Base-by-base conservation (phyloP, 495 filamentous ascomycete genomes). In the Penicillium bovifimosum region DNA sequence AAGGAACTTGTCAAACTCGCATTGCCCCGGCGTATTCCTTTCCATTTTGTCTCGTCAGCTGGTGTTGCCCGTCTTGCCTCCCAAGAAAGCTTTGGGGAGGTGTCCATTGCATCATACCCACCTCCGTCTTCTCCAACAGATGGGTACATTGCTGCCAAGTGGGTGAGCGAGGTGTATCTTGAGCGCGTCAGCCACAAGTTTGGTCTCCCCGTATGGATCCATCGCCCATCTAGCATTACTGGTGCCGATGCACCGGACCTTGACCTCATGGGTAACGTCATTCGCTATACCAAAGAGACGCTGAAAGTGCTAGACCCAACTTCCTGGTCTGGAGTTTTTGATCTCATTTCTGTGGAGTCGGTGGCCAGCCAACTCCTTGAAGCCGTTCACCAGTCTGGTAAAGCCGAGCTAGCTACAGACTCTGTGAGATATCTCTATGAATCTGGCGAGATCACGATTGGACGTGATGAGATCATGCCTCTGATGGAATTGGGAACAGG, bases 91-190 rank as follows among this genome's bases (percentile, higher is more conserved):
- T 61, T 61, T 16, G 61, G 58, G 11, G 61, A 64, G 14, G n/a
- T 3, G 0, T 64, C 61, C 17, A 27, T 64, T 10, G 55, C 58
- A 7, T 18, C 32, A 0, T 62, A 45, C 45, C 45, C 34, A 4
- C 63, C 59, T 24, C 56, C 62, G 3, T 18, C 26, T 4, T 17
- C 53, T n/a, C 49, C 64, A 26, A 20, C 55, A 2, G 58, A 76
- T 41, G 80, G 80, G 1, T 84, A 82, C 48, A 56, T 58, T 0
- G 67, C 77, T 0, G 61, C 67, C 3, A 80, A 80, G 28, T 85
- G 81, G 80, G 80, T 73, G 1, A 72, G 75, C 47, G 81, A 85
- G 60, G 48, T 44, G 6, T 58, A 70, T 20, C 62, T 84, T 0
- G 78, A 82, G 57, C 60, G 62, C 3, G 58, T 59, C 10, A 32